A percentile compares a stretch with the other conserved stretches of the same genome.
These are phyloP conservation scores for Dryas alaskensis DNA, from an alignment of 306 rosid genomes.

Conservation along the genomic window DNA sequence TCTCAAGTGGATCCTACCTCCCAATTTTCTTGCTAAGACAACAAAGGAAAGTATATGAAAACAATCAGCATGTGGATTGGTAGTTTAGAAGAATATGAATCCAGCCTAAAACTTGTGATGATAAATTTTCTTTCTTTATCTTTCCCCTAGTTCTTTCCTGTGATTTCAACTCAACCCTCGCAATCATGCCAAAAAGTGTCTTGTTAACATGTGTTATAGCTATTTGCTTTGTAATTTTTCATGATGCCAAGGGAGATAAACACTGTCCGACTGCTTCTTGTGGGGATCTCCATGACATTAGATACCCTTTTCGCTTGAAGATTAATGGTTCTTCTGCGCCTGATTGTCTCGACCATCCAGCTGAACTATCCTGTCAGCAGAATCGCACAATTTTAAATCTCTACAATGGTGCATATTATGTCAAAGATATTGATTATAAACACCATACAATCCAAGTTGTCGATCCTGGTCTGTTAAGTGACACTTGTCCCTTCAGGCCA, in stretches of 20 bases:
- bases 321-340: not conserved
- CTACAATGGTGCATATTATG: not conserved
- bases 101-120: not conserved
- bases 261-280: not conserved
- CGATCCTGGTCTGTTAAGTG: slow-evolving; percentile 1
- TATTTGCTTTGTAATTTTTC: not conserved
- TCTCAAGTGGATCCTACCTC: not conserved
- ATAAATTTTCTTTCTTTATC: not conserved
- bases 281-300: slow-evolving; percentile 8
- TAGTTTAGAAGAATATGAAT: not conserved
- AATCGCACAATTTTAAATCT: not conserved
- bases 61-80: not conserved
- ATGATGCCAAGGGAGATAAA: not conserved
- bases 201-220: not conserved
- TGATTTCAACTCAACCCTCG: not conserved
- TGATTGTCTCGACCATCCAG: not conserved
- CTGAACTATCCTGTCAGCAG: slow-evolving; percentile 1
- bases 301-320: not conserved
- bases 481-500: slow-evolving; percentile 13
- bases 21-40: too few relatives aligned
- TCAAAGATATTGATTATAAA: not conserved
- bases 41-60: too few relatives aligned
- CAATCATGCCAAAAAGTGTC: not conserved
- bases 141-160: not conserved
- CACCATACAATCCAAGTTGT: slow-evolving; percentile 3